Evolutionary conservation across 176 grass and related monocot genomes (phyloP).

Genomic region (Carex scoparia): DNA sequence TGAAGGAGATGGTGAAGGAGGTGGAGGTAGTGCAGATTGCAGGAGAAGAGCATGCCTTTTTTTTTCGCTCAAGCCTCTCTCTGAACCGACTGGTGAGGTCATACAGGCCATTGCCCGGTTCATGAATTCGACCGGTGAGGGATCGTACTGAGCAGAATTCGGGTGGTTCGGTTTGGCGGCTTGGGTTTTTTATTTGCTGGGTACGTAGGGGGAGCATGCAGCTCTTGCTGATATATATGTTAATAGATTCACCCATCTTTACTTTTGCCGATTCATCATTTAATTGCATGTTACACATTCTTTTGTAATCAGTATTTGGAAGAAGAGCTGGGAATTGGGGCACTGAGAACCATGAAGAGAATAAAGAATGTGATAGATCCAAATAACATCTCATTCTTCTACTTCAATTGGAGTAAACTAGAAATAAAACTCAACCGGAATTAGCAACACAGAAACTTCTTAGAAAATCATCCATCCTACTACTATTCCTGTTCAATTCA

Average conservation of each 20-base stretch:
- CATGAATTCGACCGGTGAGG: not conserved
- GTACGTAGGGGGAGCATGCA: not conserved
- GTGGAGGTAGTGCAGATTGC: constrained; percentile 31
- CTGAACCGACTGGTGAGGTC: constrained; percentile 20
- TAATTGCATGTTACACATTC: not conserved
- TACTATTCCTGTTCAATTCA: too few relatives aligned
- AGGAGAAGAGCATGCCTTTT: constrained; percentile 42
- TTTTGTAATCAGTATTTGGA: constrained; percentile 67
- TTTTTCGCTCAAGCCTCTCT: constrained; percentile 29
- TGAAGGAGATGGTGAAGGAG: constrained; percentile 32
- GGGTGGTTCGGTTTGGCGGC: not conserved
- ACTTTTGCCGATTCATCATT: not conserved
- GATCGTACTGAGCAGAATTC: not conserved
- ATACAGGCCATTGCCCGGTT: constrained; percentile 26
- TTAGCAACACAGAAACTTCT: too few relatives aligned
- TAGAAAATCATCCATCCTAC: too few relatives aligned
- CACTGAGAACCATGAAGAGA: constrained; percentile 88
- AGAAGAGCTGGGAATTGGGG: constrained; percentile 85
- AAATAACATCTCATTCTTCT: constrained; percentile 41
- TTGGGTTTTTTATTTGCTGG: too few relatives aligned
- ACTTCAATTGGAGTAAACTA: too few relatives aligned
- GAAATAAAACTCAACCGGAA: too few relatives aligned
- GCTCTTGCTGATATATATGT: not conserved
- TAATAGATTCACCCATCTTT: not conserved
- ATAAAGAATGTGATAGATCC: constrained; percentile 87